phyloP scores from a whole-genome alignment of 192 early-diverging fungal genomes.

The Backusella tuberculispora region DNA sequence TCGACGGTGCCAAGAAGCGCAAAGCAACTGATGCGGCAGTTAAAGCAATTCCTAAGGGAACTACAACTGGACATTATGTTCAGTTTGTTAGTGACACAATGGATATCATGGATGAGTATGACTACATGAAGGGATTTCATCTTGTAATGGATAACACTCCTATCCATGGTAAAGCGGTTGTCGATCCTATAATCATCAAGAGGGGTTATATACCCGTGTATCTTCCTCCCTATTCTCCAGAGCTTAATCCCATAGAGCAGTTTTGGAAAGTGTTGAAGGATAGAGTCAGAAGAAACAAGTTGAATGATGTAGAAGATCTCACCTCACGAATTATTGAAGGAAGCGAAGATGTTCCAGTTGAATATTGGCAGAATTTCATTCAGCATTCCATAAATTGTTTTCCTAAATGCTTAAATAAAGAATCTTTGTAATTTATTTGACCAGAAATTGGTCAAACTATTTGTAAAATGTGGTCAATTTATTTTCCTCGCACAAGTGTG shows the following conservation, averaged over 20 bases:
- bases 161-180: too few species aligned
- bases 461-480: not conserved
- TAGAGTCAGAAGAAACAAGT: not conserved
- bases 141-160: slow-evolving; percentile 32
- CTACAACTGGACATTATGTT: slow-evolving; percentile 1
- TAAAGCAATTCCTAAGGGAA: not conserved
- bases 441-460: not conserved
- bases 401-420: slow-evolving; percentile 14
- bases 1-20: not conserved
- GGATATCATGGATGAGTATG: not conserved
- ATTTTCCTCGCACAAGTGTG: not conserved
- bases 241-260: too few species aligned
- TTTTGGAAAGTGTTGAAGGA: too few species aligned
- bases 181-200: too few species aligned
- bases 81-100: not conserved
- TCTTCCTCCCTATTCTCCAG: too few species aligned
- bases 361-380: slow-evolving; percentile 1
- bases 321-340: not conserved
- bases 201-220: too few species aligned
- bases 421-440: not conserved
- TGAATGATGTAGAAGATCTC: not conserved
- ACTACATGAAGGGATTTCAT: not conserved
- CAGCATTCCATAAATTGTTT: not conserved
- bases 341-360: not conserved
- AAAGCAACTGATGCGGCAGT: not conserved